Evolutionary conservation across 805 yeast species (phyloP), one percentile per base, ranked within the genome.

Genomic region (Candida caryicola): DNA sequence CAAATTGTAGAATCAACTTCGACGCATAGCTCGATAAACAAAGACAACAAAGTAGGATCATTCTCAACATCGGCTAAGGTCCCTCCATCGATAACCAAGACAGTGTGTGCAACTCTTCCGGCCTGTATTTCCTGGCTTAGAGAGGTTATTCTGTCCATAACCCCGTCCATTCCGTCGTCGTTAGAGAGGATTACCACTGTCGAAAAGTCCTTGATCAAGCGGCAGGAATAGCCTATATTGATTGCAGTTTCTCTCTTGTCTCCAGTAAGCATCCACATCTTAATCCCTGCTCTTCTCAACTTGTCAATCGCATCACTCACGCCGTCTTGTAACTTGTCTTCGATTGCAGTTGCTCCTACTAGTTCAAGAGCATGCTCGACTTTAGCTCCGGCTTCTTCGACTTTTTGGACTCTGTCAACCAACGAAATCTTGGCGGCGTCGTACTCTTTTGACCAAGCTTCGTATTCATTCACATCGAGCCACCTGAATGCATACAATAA

Each of bases 221-320:
- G 81, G 60, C 99, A 93, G 5, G 99, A 85, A 54, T 90, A 86
- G 1, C 98, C 99, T 60, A 93, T 91, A 55, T 89, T 93, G 44
- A 93, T 89, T 1, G 99, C 99, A 0, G 99, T 93, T 61, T 93
- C 99, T 42, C 97, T 72, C 57, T 95, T 95, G 59, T 93, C 99
- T 31, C 99, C 99, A 0, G 99, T 93, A 33, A 93, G 69, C 97
- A 93, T 93, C 99, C 99, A 93, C 71, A 93, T 64, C 53, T 83
- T 87, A 40, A 93, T 88, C 2, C 96, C 96, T 0, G 99, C 98
- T 46, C 95, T 73, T 50, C 95, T 77, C 34, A 93, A 72, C 54
- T 88, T 89, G 41, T 88, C 97, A 46, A 93, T 90, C 0, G 98
- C 78, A 38, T 90, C 96, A 16, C 97, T 84, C 5, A 93, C 99